phyloP scores from a whole-genome alignment of 2,329 filamentous ascomycete species.

The Apiospora aurea region DNA sequence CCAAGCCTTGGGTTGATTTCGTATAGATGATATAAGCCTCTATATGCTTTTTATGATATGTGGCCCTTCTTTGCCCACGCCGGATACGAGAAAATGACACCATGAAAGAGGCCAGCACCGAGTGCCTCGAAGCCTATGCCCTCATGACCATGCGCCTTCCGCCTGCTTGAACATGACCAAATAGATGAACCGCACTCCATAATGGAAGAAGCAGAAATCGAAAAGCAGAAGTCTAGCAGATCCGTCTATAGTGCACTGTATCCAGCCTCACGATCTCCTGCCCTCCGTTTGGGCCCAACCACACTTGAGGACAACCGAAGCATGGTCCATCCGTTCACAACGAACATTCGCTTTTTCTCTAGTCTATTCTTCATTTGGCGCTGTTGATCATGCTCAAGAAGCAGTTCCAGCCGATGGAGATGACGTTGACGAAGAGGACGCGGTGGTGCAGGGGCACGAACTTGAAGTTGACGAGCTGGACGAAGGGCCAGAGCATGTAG shows the following conservation, averaged over 20 bases:
- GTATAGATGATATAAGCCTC: background rate
- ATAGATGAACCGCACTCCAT: background rate
- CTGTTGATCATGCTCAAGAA: constrained; percentile 69
- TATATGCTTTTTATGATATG: background rate
- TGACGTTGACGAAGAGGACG: constrained; percentile 84
- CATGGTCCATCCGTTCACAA: background rate
- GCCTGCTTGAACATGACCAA: constrained; percentile 1
- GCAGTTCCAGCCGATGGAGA: constrained; percentile 73
- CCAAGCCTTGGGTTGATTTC: background rate
- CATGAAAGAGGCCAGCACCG: background rate
- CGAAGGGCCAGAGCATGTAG: constrained; percentile 86
- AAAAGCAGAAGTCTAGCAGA: background rate
- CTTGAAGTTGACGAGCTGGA: constrained; percentile 88
- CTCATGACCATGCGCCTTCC: background rate
- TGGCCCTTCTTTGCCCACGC: background rate
- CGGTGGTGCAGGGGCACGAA: constrained; percentile 84
- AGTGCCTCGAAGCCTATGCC: background rate
- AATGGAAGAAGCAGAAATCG: background rate
- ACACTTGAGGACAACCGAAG: background rate
- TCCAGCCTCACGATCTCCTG: constrained; percentile 3
- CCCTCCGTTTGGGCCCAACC: no score
- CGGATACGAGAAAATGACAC: background rate
- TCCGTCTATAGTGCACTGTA: constrained; percentile 22
- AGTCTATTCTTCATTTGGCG: constrained; percentile 22
- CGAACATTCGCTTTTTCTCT: background rate